Conservation (phyloP, 148 eudicot genomes). For the Nepenthes gracilis region DNA sequence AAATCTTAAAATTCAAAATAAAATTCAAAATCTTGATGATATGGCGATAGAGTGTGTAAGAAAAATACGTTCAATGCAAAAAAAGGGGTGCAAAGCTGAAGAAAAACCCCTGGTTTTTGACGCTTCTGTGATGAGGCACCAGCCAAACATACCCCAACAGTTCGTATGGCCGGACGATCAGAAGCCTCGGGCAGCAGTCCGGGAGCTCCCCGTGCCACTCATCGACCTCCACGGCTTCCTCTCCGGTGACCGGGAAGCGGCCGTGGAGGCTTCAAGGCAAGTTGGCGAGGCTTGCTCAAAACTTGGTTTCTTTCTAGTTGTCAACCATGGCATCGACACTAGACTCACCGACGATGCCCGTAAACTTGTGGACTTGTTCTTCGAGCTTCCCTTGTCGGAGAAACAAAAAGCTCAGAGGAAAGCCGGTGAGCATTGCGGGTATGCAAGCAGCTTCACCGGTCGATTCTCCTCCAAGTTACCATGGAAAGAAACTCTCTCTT, state of each 20-base stretch:
- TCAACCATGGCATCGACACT: constrained; percentile 46
- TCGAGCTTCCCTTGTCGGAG: constrained; percentile 34
- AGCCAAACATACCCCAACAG: constrained; percentile 37
- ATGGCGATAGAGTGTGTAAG: constrained; percentile 40
- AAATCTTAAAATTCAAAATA: too few species aligned
- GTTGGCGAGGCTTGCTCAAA: constrained; percentile 43
- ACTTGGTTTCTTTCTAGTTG: constrained; percentile 63
- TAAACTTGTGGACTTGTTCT: constrained; percentile 48
- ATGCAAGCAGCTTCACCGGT: constrained; percentile 69
- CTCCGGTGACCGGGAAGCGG: constrained; percentile 21
- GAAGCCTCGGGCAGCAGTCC: constrained; percentile 21
- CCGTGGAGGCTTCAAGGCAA: constrained; percentile 21
- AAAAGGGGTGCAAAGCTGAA: background rate
- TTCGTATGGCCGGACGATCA: constrained; percentile 69
- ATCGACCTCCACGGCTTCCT: constrained; percentile 45
- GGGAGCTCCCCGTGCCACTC: constrained; percentile 36
- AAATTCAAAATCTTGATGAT: constrained; percentile 10
- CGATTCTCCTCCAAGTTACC: constrained; percentile 58
- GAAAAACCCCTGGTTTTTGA: constrained; percentile 33
- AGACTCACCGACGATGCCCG: constrained; percentile 41
- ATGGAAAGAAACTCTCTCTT: constrained; percentile 79
- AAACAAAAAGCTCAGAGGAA: constrained; percentile 57
- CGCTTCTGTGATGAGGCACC: constrained; percentile 24
- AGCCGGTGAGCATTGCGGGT: constrained; percentile 68
- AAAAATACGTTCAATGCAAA: constrained; percentile 5